Base-by-base conservation (phyloP, 2,329 filamentous ascomycete species). In the Fusarium pseudocircinatum region DNA sequence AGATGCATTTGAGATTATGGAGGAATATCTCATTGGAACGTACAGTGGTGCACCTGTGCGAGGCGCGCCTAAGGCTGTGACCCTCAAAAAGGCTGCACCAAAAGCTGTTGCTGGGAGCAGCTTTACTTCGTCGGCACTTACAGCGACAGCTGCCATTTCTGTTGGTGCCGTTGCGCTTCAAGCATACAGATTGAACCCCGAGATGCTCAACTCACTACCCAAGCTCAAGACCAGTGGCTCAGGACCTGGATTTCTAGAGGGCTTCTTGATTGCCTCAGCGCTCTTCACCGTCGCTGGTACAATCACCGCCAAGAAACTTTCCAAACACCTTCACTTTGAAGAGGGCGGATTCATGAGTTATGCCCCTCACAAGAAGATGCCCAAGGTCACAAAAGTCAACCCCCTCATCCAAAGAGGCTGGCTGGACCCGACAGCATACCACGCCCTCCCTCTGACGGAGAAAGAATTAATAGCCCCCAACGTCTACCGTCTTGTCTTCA, bases 401-500 rank as follows among this genome's bases (percentile, higher is more conserved):
- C 65, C 72, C n/a, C 69, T 75, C 1, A 44, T 72, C 0, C 60
- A 69, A 26, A 77, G 81, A 60, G 87, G 86, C 12, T 87, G 87
- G 78, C 81, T 90, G n/a, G 83, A 87, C 42, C 82, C 87, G 0
- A 81, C 84, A 28, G 80, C 81, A 22, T 89, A 85, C 75, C 83
- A 85, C 60, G 78, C 79, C 9, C 81, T 90, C 20, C 84, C 85
- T 1, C 80, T 90, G 3, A 72, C 76, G 10, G 75, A 78, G 36
- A 86, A 85, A 70, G 78, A 77, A 12, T 65, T 81, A 12, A 63
- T 87, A 18, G 80, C 84, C 2, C 84, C 85, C 9, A 82, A 83
- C 52, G 84, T 85, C 10, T 88, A 84, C 77, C 82, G 82, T 28
- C 81, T 88, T 16, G 79, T 82, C 11, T 89, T 90, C 43, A 78